A percentile compares a stretch with the other conserved stretches of the same genome.
Evolutionary conservation across 768 basidiomycete genomes (phyloP).

Genomic region (Lentinus tigrinus): DNA sequence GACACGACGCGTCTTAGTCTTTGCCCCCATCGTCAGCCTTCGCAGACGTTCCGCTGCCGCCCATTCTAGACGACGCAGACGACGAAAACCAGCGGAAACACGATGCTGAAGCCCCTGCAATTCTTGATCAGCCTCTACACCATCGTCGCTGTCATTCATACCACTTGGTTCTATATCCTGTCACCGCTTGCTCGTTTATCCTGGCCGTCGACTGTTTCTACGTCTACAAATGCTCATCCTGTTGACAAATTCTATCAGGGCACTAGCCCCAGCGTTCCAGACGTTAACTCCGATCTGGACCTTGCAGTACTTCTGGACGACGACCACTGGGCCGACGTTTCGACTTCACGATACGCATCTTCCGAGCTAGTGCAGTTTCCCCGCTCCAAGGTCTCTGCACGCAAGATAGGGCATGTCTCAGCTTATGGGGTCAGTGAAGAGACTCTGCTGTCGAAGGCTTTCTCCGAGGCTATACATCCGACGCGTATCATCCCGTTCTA

Average conservation of each 20-base stretch:
- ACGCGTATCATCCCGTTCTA: conserved; percentile 80
- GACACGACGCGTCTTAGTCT: not conserved
- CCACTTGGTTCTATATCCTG: conserved; percentile 27
- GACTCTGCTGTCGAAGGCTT: conserved; percentile 66
- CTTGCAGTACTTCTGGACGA: conserved; percentile 6
- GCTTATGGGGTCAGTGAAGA: conserved; percentile 39
- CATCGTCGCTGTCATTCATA: conserved; percentile 30
- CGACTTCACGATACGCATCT: conserved; percentile 6
- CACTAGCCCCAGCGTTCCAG: not conserved
- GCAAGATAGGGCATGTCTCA: too few species aligned
- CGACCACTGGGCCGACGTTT: conserved; percentile 8
- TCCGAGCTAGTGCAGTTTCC: not conserved
- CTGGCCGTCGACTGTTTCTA: not conserved
- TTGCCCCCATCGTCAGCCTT: not conserved
- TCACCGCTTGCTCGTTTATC: conserved; percentile 2
- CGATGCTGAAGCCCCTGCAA: conserved; percentile 4
- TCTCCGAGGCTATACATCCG: conserved; percentile 67
- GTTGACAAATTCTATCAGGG: too few species aligned
- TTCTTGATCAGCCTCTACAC: conserved; percentile 22
- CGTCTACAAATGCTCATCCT: too few species aligned
- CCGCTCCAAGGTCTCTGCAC: not conserved
- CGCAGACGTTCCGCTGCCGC: too few species aligned
- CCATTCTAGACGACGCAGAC: too few species aligned
- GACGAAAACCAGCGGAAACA: not conserved
- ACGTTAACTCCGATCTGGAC: conserved; percentile 5